phyloP scores from a whole-genome alignment of 768 basidiomycete genomes.

The Termitomyces sp. region DNA sequence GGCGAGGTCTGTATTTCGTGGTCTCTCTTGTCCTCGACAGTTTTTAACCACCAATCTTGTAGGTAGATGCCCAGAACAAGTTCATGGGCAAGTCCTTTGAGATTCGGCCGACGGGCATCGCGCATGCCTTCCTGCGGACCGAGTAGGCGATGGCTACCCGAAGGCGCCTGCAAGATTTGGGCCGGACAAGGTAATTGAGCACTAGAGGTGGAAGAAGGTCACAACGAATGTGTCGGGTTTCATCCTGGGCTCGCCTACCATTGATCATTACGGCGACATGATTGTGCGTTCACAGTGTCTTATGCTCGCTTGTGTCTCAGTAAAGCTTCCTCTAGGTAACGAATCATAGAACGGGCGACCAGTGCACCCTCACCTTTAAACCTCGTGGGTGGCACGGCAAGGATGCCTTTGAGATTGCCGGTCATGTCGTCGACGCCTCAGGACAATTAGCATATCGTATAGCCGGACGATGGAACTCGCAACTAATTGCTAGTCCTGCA shows the following conservation, averaged over 20 bases:
- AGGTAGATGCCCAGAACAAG: slow-evolving; percentile 96
- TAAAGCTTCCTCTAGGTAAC: slow-evolving; percentile 39
- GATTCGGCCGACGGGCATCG: slow-evolving; percentile 92
- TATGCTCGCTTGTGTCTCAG: background rate
- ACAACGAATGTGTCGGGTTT: slow-evolving; percentile 90
- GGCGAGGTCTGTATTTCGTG: slow-evolving; percentile 54
- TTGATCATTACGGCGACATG: slow-evolving; percentile 96
- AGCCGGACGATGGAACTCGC: slow-evolving; percentile 93
- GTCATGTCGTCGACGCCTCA: slow-evolving; percentile 62
- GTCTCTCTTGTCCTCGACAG: background rate
- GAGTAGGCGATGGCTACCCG: slow-evolving; percentile 54
- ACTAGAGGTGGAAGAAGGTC: slow-evolving; percentile 95
- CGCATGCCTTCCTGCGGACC: slow-evolving; percentile 76
- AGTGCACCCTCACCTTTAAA: slow-evolving; percentile 89
- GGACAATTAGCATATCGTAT: slow-evolving; percentile 80
- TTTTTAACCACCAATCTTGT: background rate
- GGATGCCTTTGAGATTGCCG: slow-evolving; percentile 90
- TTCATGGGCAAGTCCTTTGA: slow-evolving; percentile 97
- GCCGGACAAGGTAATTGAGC: slow-evolving; percentile 67
- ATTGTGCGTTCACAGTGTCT: slow-evolving; percentile 42
- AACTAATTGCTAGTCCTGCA: slow-evolving; percentile 79
- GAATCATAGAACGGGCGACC: slow-evolving; percentile 88
- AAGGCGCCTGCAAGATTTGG: slow-evolving; percentile 37
- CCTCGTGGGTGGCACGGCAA: slow-evolving; percentile 92
- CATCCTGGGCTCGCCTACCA: slow-evolving; percentile 82